A percentile compares a stretch with the other conserved stretches of the same genome.
Evolutionary conservation across 2,329 filamentous ascomycete species (phyloP).

Genomic region (Colletotrichum falcatum): DNA sequence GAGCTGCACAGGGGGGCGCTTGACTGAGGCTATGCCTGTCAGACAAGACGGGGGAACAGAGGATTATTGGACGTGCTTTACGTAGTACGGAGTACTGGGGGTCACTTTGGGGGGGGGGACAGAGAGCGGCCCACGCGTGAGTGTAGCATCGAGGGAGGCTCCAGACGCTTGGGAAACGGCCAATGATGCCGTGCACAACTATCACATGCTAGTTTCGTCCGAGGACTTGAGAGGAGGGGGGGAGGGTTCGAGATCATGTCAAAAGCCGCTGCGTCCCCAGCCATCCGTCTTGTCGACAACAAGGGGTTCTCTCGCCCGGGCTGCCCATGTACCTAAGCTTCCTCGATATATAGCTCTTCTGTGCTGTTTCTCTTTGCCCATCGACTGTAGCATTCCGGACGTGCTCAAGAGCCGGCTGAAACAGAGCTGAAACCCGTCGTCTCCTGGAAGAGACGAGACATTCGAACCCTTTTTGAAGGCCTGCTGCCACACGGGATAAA

Average conservation of each 20-base stretch:
- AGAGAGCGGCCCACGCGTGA: background rate
- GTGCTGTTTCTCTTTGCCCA: constrained; percentile 1
- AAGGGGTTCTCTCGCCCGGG: background rate
- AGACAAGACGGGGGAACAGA: background rate
- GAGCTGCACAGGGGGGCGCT: constrained; percentile 6
- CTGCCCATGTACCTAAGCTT: no score
- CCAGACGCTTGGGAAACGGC: constrained; percentile 3
- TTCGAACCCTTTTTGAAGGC: constrained; percentile 7
- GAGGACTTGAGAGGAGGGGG: background rate
- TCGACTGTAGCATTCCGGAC: constrained; percentile 21
- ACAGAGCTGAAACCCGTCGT: constrained; percentile 37
- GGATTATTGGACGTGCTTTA: background rate
- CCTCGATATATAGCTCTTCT: constrained; percentile 10
- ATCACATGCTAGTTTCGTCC: constrained; percentile 27
- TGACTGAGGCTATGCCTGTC: constrained; percentile 17
- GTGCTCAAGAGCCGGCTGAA: constrained; percentile 30
- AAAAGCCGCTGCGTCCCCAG: constrained; percentile 17
- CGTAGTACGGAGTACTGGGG: no score
- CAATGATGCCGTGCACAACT: background rate
- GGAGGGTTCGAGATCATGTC: background rate
- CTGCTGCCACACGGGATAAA: background rate
- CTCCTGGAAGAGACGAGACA: constrained; percentile 10
- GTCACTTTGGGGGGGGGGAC: no score
- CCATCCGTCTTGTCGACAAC: background rate
- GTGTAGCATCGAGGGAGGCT: background rate